A percentile compares a stretch with the other conserved stretches of the same genome.
phyloP scores from a whole-genome alignment of 768 basidiomycete genomes.

The Amanita molliuscula region DNA sequence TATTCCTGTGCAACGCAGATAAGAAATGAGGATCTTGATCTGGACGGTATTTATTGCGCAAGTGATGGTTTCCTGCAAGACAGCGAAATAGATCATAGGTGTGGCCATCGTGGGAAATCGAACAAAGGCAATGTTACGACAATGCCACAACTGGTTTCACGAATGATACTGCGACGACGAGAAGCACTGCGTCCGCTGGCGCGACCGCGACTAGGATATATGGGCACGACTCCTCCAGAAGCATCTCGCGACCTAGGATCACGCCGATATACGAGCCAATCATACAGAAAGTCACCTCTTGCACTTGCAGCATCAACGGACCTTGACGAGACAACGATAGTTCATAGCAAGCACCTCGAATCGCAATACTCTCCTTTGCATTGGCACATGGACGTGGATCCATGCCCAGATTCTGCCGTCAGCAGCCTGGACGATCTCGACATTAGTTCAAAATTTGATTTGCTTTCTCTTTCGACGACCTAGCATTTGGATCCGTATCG shows the following conservation, averaged over 20 bases:
- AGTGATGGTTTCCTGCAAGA: constrained; percentile 1
- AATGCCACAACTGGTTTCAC: constrained; percentile 12
- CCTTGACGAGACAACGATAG: not conserved
- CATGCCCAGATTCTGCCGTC: not conserved
- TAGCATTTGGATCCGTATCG: not conserved
- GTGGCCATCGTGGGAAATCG: not conserved
- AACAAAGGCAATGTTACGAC: constrained; percentile 9
- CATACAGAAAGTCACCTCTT: not conserved
- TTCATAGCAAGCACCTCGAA: not conserved
- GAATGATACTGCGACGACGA: constrained; percentile 12
- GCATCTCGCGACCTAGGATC: not conserved
- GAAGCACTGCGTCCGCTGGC: constrained; percentile 2
- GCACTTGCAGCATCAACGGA: not conserved
- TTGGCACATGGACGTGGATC: constrained; percentile 5
- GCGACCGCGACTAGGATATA: not conserved
- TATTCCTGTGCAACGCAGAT: not conserved
- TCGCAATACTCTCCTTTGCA: not conserved
- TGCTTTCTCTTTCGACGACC: constrained; percentile 10
- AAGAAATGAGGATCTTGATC: not conserved
- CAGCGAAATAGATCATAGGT: not conserved
- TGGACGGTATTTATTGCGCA: not conserved
- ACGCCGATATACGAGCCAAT: not conserved
- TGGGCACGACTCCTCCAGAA: not conserved
- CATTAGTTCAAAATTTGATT: not conserved
- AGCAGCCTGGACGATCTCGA: constrained; percentile 5